Evolutionary conservation across 2,329 filamentous ascomycete species (phyloP).

Genomic region (Cercospora sesami): DNA sequence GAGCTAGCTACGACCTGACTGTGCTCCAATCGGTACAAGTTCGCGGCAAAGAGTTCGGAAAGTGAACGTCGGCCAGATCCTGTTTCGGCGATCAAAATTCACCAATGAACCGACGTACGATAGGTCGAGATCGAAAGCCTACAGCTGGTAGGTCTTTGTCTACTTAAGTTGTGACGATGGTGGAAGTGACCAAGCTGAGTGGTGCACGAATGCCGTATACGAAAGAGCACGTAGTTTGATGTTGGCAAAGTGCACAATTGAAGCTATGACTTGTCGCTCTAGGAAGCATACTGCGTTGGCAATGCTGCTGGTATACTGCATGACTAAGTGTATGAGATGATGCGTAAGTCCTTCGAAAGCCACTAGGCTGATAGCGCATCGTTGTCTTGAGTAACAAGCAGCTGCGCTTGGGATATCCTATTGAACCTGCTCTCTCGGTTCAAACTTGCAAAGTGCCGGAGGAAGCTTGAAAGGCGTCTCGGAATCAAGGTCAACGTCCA

Average conservation of each 20-base stretch:
- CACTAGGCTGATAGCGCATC: neutral
- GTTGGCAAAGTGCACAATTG: neutral
- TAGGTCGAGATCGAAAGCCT: neutral
- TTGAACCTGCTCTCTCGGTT: neutral
- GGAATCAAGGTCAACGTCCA: neutral
- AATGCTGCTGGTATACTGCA: neutral
- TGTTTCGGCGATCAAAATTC: neutral
- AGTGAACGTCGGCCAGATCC: neutral
- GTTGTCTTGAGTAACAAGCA: neutral
- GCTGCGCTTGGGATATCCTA: neutral
- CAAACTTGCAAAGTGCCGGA: neutral
- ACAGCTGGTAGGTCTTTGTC: neutral
- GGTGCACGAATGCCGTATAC: neutral
- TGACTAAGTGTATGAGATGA: neutral
- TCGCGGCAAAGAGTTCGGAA: neutral
- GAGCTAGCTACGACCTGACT: neutral
- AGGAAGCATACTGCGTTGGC: neutral
- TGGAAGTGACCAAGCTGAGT: neutral
- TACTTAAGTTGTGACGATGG: neutral
- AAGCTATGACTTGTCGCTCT: neutral
- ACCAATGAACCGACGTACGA: neutral
- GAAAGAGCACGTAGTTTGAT: neutral
- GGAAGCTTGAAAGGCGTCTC: neutral
- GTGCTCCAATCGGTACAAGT: neutral
- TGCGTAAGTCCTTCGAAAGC: neutral